These are phyloP conservation scores for Centaurea solstitialis DNA, from an alignment of 129 eudicot genomes.

Conservation along the genomic window DNA sequence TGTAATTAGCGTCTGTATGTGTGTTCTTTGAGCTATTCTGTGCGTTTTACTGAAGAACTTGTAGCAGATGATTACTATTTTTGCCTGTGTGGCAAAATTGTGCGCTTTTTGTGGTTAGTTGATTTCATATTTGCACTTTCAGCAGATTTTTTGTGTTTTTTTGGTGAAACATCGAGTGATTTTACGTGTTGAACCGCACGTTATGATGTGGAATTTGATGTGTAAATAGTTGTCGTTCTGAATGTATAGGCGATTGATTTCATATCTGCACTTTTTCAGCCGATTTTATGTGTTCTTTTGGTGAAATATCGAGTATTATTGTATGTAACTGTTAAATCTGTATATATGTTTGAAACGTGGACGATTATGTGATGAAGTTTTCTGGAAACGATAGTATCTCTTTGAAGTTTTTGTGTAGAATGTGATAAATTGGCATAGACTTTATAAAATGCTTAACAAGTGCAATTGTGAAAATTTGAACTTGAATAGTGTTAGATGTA, in stretches of 20 bases:
- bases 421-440: constrained; percentile 13
- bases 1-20: neutral
- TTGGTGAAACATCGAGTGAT: constrained; percentile 6
- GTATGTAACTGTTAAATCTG: neutral
- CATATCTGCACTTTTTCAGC: neutral
- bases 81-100: neutral
- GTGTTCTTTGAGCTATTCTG: constrained; percentile 15
- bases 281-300: constrained; percentile 18
- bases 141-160: no score
- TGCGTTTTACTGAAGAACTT: constrained; percentile 4
- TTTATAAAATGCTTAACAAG: neutral
- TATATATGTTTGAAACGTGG: constrained; percentile 16
- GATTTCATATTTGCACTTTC: no score
- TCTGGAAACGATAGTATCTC: neutral
- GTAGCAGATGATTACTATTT: neutral
- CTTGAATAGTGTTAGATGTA: constrained; percentile 9
- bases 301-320: constrained; percentile 17
- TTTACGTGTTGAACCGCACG: constrained; percentile 9
- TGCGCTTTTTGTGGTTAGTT: constrained; percentile 2
- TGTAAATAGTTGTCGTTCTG: neutral
- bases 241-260: neutral
- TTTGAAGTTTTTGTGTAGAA: neutral
- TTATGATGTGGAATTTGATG: neutral
- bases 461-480: constrained; percentile 15
- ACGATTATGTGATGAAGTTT: neutral